These are phyloP conservation scores for Aspergillus nidulans DNA, from an alignment of 495 filamentous ascomycete species.

Conservation along the genomic window DNA sequence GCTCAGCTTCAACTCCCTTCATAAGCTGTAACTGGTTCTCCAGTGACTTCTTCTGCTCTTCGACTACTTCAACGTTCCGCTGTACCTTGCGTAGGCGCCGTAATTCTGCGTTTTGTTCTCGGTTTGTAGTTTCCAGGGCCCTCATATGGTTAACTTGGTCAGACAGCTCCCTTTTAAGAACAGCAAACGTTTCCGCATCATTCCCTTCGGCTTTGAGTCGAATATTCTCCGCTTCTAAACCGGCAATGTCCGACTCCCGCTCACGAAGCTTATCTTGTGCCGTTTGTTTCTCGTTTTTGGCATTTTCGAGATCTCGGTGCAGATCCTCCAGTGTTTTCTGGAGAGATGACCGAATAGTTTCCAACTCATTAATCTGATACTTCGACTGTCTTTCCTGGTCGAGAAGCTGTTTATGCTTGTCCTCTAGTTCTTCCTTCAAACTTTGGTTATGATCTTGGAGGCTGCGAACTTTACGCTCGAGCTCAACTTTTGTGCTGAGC, in stretches of 20 bases:
- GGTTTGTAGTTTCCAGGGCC: slow-evolving; percentile 70
- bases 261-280: slow-evolving; percentile 63
- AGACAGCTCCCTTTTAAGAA: slow-evolving; percentile 79
- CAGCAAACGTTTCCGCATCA: slow-evolving; percentile 73
- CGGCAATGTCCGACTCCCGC: slow-evolving; percentile 63
- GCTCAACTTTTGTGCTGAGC: slow-evolving; percentile 59
- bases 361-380: slow-evolving; percentile 65
- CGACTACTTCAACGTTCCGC: slow-evolving; percentile 86
- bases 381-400: slow-evolving; percentile 66
- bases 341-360: slow-evolving; percentile 63
- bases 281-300: slow-evolving; percentile 55
- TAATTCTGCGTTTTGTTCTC: slow-evolving; percentile 76
- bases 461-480: slow-evolving; percentile 68
- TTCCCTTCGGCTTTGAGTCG: slow-evolving; percentile 76
- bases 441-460: slow-evolving; percentile 67
- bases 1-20: slow-evolving; percentile 66
- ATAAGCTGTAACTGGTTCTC: slow-evolving; percentile 73
- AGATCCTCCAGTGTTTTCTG: slow-evolving; percentile 66
- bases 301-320: slow-evolving; percentile 63
- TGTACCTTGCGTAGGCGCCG: slow-evolving; percentile 72
- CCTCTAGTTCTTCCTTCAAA: slow-evolving; percentile 73
- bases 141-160: slow-evolving; percentile 90
- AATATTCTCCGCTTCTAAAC: slow-evolving; percentile 77
- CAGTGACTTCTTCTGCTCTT: slow-evolving; percentile 87
- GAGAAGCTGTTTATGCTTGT: slow-evolving; percentile 64